Conservation (phyloP, 2,329 filamentous ascomycete species). For the Botrytis elliptica region DNA sequence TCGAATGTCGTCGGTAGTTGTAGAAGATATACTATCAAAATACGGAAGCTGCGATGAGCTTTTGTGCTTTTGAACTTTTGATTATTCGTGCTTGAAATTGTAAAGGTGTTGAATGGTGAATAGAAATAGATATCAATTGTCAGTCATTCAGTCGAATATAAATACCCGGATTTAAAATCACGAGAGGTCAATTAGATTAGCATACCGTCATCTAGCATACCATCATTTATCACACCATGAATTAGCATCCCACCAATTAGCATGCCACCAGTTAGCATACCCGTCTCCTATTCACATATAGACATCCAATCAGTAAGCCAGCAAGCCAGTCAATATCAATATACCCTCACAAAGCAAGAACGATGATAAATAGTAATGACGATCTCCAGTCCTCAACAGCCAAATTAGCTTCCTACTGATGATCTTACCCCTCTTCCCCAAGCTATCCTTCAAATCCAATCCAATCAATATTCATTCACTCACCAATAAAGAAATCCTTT, state of each 20-base stretch:
- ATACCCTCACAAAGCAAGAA: neutral
- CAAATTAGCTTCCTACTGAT: neutral
- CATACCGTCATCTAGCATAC: neutral
- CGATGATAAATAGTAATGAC: neutral
- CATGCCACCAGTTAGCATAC: neutral
- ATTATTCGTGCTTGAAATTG: neutral
- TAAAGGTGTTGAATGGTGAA: neutral
- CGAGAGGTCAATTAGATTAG: neutral
- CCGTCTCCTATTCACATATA: neutral
- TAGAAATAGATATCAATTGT: neutral
- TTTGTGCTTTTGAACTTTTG: neutral
- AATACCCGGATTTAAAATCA: neutral
- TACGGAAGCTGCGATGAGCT: neutral
- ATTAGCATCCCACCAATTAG: neutral
- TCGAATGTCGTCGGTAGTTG: neutral
- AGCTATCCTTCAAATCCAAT: neutral
- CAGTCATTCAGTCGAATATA: neutral
- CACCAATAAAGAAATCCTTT: neutral
- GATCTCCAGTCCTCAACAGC: neutral
- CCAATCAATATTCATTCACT: neutral
- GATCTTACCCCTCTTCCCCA: conserved; percentile 3
- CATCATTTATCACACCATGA: neutral
- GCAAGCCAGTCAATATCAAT: neutral
- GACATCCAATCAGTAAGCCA: neutral
- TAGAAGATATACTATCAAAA: neutral